Evolutionary conservation across 495 filamentous ascomycete genomes (phyloP), one percentile per base, ranked within the genome.

Genomic region (Geopyxis carbonaria): DNA sequence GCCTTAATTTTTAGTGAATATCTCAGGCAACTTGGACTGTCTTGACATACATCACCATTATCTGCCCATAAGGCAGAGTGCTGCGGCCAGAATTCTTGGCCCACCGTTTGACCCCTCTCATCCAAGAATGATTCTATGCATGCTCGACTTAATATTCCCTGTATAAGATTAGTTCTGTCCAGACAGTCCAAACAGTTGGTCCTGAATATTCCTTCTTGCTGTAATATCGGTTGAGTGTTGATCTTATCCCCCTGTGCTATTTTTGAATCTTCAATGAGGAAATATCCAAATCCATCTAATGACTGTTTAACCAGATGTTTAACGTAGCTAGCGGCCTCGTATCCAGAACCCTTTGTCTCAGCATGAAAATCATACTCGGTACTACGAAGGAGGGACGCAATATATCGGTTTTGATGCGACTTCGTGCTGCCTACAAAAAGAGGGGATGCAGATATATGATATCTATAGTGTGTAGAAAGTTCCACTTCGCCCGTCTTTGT

Each of bases 51-150:
- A 64, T 97, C 89, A 21, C 89, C 89, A 62, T 94, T 94, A 57
- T 97, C 89, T n/a, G 89, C 89, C 89, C 89, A 97, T 2, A 97
- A 64, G 42, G 69, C 84, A 21, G 82, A 83, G 60, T 97, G 89
- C 23, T 83, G 66, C 57, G 80, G 73, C 73, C 85, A 87, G 48
- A 95, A 78, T 51, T 95, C 89, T 1, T 76, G 67, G 22, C 64
- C 65, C 2, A 80, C 69, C 37, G 47, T 60, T 48, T 79, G 69
- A 5, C 66, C 68, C 47, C 76, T 69, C 38, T 86, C 80, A 5
- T 61, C 51, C 2, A 93, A 59, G 44, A 92, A 93, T 0, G 69
- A 57, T 48, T 92, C 84, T 2, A 94, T 63, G 7, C 83, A 82
- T 81, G 94, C 82, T 43, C 77, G 75, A 33, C 82, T 91, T 49